Evolutionary conservation across 2,329 filamentous ascomycete species (phyloP).

Genomic region (Colletotrichum sp.): DNA sequence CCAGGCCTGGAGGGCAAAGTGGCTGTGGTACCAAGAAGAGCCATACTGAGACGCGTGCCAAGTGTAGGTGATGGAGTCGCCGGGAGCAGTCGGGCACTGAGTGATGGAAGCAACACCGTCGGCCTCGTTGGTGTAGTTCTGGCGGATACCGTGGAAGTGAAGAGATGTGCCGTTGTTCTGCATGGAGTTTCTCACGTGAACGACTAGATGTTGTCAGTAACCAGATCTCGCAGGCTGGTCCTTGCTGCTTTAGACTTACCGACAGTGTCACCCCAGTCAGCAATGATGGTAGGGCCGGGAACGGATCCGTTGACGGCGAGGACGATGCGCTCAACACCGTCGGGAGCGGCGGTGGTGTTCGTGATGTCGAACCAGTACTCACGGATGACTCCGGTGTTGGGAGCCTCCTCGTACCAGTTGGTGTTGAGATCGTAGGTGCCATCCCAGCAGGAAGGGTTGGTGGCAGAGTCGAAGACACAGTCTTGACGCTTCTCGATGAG

Average conservation of each 20-base stretch:
- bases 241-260: neutral
- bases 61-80: conserved; percentile 58
- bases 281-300: conserved; percentile 63
- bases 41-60: conserved; percentile 62
- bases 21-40: conserved; percentile 65
- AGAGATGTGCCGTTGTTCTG: conserved; percentile 56
- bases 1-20: conserved; percentile 53
- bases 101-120: conserved; percentile 61
- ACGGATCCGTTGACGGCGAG: conserved; percentile 61
- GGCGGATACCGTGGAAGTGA: conserved; percentile 65
- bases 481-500: conserved; percentile 15
- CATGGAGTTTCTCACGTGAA: conserved; percentile 57
- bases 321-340: conserved; percentile 46
- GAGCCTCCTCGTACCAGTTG: conserved; percentile 28
- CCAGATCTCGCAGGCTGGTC: neutral
- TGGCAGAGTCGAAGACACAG: conserved; percentile 17
- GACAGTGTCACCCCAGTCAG: conserved; percentile 48
- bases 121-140: conserved; percentile 55
- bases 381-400: conserved; percentile 52
- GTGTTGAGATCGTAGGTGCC: conserved; percentile 15
- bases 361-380: conserved; percentile 52
- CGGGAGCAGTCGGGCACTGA: conserved; percentile 57
- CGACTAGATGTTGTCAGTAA: conserved; percentile 25
- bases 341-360: conserved; percentile 44
- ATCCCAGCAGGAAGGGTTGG: conserved; percentile 19